Evolutionary conservation across 345 rosid species (phyloP).

Genomic region (Leavenworthia alabamica): DNA sequence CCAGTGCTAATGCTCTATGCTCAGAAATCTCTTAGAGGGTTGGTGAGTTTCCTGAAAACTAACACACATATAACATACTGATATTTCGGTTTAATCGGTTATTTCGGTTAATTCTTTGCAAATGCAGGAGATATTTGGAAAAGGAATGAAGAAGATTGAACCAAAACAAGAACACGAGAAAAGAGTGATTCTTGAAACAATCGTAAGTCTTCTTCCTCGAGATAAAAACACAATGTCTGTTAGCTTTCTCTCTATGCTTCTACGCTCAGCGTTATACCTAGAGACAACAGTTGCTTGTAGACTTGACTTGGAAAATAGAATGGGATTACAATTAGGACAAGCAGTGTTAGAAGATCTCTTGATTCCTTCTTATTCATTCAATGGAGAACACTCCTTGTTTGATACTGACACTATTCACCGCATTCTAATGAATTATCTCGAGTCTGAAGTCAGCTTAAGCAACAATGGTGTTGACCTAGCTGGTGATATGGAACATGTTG

Average conservation of each 20-base stretch:
- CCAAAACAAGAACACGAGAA: conserved; percentile 74
- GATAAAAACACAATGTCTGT: conserved; percentile 76
- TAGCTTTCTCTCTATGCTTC: conserved; percentile 85
- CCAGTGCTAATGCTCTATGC: conserved; percentile 94
- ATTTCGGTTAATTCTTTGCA: neutral
- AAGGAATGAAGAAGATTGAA: conserved; percentile 73
- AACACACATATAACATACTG: neutral
- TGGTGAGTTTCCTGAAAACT: conserved; percentile 52
- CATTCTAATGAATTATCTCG: conserved; percentile 67
- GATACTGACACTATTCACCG: conserved; percentile 79
- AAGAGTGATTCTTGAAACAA: conserved; percentile 79
- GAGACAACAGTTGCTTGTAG: conserved; percentile 94
- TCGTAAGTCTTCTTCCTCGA: conserved; percentile 82
- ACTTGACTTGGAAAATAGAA: conserved; percentile 81
- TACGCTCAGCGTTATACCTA: conserved; percentile 74
- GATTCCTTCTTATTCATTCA: conserved; percentile 69
- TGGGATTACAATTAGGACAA: conserved; percentile 74
- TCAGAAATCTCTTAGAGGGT: conserved; percentile 84
- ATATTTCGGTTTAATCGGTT: too few species aligned
- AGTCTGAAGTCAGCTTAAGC: conserved; percentile 35
- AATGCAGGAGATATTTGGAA: conserved; percentile 82
- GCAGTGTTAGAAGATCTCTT: conserved; percentile 82
- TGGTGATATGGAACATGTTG: conserved; percentile 70
- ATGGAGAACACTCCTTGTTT: conserved; percentile 62
- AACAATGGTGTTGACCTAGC: conserved; percentile 41